Base-by-base conservation (phyloP, 352 stramenopile species). In the Pythium phragmiticola region DNA sequence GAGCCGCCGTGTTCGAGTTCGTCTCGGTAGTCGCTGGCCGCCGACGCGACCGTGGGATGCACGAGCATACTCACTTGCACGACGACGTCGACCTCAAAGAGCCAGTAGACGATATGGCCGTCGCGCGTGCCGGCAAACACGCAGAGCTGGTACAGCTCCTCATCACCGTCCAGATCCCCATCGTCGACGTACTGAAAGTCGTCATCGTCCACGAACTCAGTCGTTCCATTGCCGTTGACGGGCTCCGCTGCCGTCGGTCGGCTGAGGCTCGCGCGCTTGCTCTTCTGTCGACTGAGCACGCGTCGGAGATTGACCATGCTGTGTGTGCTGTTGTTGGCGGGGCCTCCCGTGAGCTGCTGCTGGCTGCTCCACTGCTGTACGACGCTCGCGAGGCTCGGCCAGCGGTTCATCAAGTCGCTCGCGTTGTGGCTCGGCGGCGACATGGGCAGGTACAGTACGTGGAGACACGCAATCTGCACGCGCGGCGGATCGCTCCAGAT, bases 71-170 rank as follows among this genome's bases (percentile, higher is more conserved):
- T 90, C 8, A 88, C 83, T 63, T 93, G 84, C 7, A 78, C 74
- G 11, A 90, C 82, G 0, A 54, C 21, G 30, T 88, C 72, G 41
- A 75, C 69, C 37, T 90, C 76, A 43, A 92, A 87, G 5, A 82
- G 67, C 84, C 84, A 93, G 65, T 85, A 91, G 12, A 93, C 56
- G 13, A 93, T 77, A 30, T 73, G 63, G 3, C 84, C 82, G 46
- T 92, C 84, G 34, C 70, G 42, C 0, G 84, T 92, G 12, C 84
- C 84, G 4, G 77, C 76, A 65, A 93, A 91, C 14, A 93, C 84
- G 33, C 79, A 88, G 7, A 91, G 47, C 60, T 90, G 78, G 23
- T 77, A 72, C 23, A 65, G 56, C n/a, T 59, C 62, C 43, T 82
- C 66, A 34, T 80, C 75, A 3, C 63, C 59, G 14, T 78, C 74